Evolutionary conservation across 345 rosid species (phyloP).

Genomic region (Acer negundo): DNA sequence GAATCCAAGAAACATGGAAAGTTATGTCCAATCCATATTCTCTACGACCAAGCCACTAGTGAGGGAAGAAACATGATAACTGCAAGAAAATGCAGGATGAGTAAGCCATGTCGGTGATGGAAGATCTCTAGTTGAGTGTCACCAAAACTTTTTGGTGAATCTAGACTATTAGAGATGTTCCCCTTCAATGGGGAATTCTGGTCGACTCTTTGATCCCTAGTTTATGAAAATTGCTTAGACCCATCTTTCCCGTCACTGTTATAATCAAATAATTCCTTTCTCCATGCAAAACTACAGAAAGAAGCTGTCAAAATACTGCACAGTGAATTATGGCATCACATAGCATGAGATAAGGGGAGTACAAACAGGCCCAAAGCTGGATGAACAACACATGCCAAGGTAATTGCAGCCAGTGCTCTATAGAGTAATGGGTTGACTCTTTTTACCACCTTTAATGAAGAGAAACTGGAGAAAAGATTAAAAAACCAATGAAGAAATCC

Average conservation of each 20-base stretch:
- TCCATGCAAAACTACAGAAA: slow-evolving; percentile 52
- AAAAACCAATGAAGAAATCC: slow-evolving; percentile 59
- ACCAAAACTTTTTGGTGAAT: slow-evolving; percentile 52
- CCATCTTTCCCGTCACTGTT: slow-evolving; percentile 37
- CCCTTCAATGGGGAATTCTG: slow-evolving; percentile 38
- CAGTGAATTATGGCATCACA: slow-evolving; percentile 75
- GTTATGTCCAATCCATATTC: slow-evolving; percentile 75
- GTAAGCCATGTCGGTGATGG: slow-evolving; percentile 79
- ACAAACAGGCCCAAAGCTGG: slow-evolving; percentile 85
- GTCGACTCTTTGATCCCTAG: slow-evolving; percentile 37
- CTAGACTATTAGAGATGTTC: slow-evolving; percentile 41
- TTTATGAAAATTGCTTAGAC: slow-evolving; percentile 37
- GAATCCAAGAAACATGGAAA: slow-evolving; percentile 84
- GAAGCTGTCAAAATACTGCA: slow-evolving; percentile 81
- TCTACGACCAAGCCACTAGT: slow-evolving; percentile 88
- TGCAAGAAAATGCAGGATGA: slow-evolving; percentile 76
- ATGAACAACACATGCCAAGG: slow-evolving; percentile 74
- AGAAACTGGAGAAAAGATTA: slow-evolving; percentile 58
- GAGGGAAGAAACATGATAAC: slow-evolving; percentile 91
- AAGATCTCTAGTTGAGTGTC: slow-evolving; percentile 87
- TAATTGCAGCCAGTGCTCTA: slow-evolving; percentile 54
- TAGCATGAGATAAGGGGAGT: slow-evolving; percentile 62
- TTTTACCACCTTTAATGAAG: slow-evolving; percentile 67
- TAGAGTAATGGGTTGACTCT: slow-evolving; percentile 59
- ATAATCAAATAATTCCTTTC: slow-evolving; percentile 49